These are phyloP conservation scores for Sanguinoderma infundibulare DNA, from an alignment of 1,284 basidiomycete species.

Conservation along the genomic window DNA sequence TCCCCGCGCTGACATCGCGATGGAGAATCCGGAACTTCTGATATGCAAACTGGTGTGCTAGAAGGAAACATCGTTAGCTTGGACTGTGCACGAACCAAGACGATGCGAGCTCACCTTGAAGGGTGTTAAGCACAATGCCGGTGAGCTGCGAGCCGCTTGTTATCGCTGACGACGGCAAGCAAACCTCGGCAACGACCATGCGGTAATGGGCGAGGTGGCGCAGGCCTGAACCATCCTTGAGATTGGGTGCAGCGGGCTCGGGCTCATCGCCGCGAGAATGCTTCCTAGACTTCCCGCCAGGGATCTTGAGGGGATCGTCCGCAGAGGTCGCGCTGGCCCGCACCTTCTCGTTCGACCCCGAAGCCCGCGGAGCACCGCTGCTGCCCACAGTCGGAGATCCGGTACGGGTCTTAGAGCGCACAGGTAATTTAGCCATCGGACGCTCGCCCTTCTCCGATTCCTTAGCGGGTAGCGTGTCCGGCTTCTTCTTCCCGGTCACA, in stretches of 20 bases:
- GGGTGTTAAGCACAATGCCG: not conserved
- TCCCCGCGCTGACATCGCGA: constrained; percentile 18
- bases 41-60: constrained; percentile 9
- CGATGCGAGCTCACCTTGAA: constrained; percentile 7
- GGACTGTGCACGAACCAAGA: too few species aligned
- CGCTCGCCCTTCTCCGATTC: not conserved
- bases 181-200: constrained; percentile 14
- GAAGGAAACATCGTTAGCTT: too few species aligned
- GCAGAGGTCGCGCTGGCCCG: too few species aligned
- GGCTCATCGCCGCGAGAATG: not conserved
- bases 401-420: not conserved
- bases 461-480: not conserved
- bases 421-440: not conserved
- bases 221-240: not conserved
- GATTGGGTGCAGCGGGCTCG: not conserved
- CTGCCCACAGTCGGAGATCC: too few species aligned
- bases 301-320: too few species aligned
- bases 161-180: constrained; percentile 1
- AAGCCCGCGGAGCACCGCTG: too few species aligned
- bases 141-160: constrained; percentile 1
- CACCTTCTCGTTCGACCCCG: too few species aligned
- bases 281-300: too few species aligned
- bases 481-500: not conserved
- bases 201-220: constrained; percentile 10
- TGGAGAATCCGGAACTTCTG: not conserved